Conservation (phyloP, 1,284 basidiomycete genomes). For the Ustilago trichophora region DNA sequence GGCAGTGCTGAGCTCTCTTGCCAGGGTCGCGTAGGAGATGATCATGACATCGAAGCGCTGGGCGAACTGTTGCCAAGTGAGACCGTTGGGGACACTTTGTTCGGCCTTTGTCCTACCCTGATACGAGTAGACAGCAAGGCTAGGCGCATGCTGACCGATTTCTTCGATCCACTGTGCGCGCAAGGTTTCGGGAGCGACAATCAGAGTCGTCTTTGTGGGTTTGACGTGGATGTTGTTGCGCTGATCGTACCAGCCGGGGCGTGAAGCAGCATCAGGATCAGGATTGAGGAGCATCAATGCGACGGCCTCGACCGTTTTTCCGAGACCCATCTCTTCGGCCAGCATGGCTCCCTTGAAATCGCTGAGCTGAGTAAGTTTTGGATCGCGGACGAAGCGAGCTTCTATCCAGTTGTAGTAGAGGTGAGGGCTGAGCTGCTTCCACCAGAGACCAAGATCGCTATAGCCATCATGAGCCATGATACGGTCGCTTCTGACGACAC, state of each 20-base stretch:
- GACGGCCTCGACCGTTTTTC: constrained; percentile 67
- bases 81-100: constrained; percentile 29
- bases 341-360: constrained; percentile 57
- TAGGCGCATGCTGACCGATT: constrained; percentile 77
- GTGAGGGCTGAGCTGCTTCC: constrained; percentile 26
- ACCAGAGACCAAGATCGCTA: constrained; percentile 53
- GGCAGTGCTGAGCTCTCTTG: constrained; percentile 53
- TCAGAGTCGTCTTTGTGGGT: constrained; percentile 72
- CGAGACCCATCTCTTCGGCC: constrained; percentile 68
- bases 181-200: constrained; percentile 82
- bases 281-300: constrained; percentile 61
- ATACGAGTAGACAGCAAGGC: constrained; percentile 80
- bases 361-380: constrained; percentile 10
- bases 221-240: constrained; percentile 47
- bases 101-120: constrained; percentile 39
- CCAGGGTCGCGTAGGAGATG: constrained; percentile 71
- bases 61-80: constrained; percentile 53
- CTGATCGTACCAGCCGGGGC: constrained; percentile 41
- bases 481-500: not conserved
- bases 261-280: constrained; percentile 6
- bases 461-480: constrained; percentile 23
- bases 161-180: constrained; percentile 88
- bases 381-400: constrained; percentile 37
- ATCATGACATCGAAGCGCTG: constrained; percentile 69
- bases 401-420: constrained; percentile 55